Percentiles rank a stretch among this genome's conserved stretches.
Evolutionary conservation across 306 rosid genomes (phyloP).

Genomic region (Echinosophora koreensis): DNA sequence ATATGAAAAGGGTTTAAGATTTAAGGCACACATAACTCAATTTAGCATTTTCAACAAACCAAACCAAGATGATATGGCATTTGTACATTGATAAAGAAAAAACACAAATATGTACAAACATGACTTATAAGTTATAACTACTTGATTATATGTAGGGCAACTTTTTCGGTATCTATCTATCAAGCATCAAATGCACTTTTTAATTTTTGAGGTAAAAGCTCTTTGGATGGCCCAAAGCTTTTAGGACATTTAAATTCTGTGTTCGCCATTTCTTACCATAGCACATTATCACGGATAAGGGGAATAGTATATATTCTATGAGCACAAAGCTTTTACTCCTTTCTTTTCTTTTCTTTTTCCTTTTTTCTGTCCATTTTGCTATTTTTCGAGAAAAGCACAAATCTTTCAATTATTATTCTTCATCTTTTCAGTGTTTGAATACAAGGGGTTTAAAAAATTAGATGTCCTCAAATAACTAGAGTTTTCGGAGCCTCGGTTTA

Average conservation of each 20-base stretch:
- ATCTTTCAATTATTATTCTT: constrained; percentile 33
- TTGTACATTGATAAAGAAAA: constrained; percentile 21
- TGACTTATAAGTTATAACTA: neutral
- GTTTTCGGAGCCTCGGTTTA: constrained; percentile 6
- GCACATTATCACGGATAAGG: constrained; percentile 27
- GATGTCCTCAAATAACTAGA: constrained; percentile 8
- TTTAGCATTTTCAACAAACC: constrained; percentile 37
- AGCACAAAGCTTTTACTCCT: constrained; percentile 46
- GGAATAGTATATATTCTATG: constrained; percentile 57
- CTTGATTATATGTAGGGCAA: neutral
- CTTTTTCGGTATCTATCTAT: constrained; percentile 37
- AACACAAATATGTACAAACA: neutral
- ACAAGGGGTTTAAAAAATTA: neutral
- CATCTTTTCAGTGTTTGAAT: neutral
- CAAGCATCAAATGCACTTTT: constrained; percentile 50
- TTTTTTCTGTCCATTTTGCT: constrained; percentile 20
- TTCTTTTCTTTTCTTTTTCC: constrained; percentile 17
- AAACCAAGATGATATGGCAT: constrained; percentile 33
- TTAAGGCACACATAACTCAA: constrained; percentile 19
- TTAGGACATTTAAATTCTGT: constrained; percentile 50
- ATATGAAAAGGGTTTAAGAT: constrained; percentile 26
- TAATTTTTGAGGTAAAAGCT: constrained; percentile 17
- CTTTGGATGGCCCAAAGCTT: constrained; percentile 47
- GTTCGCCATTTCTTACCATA: constrained; percentile 52
- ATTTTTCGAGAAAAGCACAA: neutral